Conservation (phyloP, 2,329 filamentous ascomycete species). For the Coniochaeta sp. region DNA sequence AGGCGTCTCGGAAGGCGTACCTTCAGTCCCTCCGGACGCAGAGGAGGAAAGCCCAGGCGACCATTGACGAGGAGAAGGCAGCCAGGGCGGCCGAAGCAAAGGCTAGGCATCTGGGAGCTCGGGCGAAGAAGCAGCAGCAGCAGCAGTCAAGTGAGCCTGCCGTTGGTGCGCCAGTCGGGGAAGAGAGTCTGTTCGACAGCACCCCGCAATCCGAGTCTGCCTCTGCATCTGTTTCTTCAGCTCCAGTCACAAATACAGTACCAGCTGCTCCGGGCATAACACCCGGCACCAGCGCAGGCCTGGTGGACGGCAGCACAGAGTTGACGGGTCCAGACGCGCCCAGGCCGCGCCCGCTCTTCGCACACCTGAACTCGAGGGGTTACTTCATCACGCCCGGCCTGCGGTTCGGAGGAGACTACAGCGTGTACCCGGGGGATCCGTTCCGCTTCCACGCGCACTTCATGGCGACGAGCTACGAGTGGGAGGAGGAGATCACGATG, state of each 20-base stretch:
- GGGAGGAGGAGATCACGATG: constrained; percentile 79
- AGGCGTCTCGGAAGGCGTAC: constrained; percentile 54
- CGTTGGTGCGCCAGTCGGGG: constrained; percentile 2
- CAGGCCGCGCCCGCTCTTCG: constrained; percentile 66
- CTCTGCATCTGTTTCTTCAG: not conserved
- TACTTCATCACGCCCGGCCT: constrained; percentile 90
- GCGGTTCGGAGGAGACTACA: constrained; percentile 90
- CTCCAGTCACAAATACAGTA: not conserved
- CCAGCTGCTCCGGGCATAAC: constrained; percentile 24
- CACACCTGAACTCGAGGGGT: constrained; percentile 66
- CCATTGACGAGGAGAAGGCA: constrained; percentile 29
- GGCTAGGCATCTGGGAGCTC: constrained; percentile 8
- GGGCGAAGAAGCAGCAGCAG: constrained; percentile 8
- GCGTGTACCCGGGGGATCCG: constrained; percentile 91
- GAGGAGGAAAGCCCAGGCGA: constrained; percentile 32
- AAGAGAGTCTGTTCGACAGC: constrained; percentile 4
- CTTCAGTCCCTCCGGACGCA: constrained; percentile 45
- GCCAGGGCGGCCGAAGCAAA: constrained; percentile 19
- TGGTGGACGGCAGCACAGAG: constrained; percentile 12
- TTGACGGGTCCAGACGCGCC: constrained; percentile 20
- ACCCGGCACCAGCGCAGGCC: constrained; percentile 27
- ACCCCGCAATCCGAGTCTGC: not conserved
- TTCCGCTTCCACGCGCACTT: constrained; percentile 95
- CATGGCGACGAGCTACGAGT: constrained; percentile 73
- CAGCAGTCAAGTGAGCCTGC: constrained; percentile 2